These are phyloP conservation scores for Thalassiosira mediterranea DNA, from an alignment of 352 stramenopile species.

Conservation along the genomic window DNA sequence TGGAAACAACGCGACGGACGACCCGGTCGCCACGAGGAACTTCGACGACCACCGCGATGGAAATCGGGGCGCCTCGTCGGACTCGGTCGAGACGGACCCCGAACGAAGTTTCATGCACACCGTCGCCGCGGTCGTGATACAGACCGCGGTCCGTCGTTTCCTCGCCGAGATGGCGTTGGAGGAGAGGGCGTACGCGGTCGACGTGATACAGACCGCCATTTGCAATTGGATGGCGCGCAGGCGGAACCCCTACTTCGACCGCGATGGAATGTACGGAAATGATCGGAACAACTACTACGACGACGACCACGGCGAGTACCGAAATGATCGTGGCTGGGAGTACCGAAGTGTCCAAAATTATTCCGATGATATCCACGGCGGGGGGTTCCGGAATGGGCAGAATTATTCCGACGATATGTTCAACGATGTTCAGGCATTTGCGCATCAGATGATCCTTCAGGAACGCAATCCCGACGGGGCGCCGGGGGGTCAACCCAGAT, in stretches of 20 bases:
- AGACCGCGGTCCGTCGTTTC: constrained; percentile 66
- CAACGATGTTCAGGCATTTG: background rate
- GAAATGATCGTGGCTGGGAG: too few species aligned
- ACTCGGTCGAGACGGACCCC: constrained; percentile 30
- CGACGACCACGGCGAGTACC: background rate
- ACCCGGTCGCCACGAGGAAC: background rate
- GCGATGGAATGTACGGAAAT: too few species aligned
- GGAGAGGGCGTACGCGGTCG: constrained; percentile 43
- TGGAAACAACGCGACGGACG: constrained; percentile 8
- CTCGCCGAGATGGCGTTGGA: constrained; percentile 55
- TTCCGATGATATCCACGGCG: background rate
- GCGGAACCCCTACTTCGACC: background rate
- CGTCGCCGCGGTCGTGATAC: constrained; percentile 77
- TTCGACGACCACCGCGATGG: background rate
- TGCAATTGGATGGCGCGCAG: constrained; percentile 43
- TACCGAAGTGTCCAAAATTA: too few species aligned
- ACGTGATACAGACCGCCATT: constrained; percentile 51
- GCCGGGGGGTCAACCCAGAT: too few species aligned
- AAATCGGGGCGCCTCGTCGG: constrained; percentile 20
- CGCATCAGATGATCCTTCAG: background rate
- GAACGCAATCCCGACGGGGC: background rate
- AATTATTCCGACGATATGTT: background rate
- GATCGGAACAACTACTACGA: too few species aligned
- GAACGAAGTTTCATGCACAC: constrained; percentile 67
- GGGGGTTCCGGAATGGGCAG: background rate